Base-by-base conservation (phyloP, 306 rosid genomes). In the Vigna hirtella region DNA sequence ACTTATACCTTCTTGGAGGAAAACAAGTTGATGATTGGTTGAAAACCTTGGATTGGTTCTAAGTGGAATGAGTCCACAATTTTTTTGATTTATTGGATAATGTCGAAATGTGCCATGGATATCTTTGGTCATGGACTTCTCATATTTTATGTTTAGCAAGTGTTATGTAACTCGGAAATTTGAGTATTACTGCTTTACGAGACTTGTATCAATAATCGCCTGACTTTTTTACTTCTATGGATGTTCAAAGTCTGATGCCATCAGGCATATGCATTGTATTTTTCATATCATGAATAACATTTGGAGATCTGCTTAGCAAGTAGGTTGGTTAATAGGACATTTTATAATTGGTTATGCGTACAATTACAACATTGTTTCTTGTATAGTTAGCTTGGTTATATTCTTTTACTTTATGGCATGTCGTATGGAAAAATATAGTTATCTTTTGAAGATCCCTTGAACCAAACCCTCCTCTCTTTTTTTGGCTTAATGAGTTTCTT, bases 21-120 rank as follows among this genome's bases (percentile, higher is more conserved):
- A 49, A 86, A 86, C 88, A 93, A 86, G 87, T 73, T 93, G 71
- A 0, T 93, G 89, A 81, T 93, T 73, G 97, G 96, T 81, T 93
- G 79, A 87, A 76, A 82, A 68, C 56, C 81, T 38, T 15, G 4
- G n/a, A 56, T 73, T 78, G 55, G 52, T 56, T 72, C 62, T 15
- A 40, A 17, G 65, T 61, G 66, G 53, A 24, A 74, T 9, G 72
- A 50, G 74, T 55, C 58, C 11, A 7, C 52, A 47, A 45, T 56
- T 64, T 80, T 80, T 82, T 72, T 59, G 16, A 64, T 87, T 79
- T 51, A 63, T 85, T 80, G 18, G 97, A 85, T 87, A 82, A 84
- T 86, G 88, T 82, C 83, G 82, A 84, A 88, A 89, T 75, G 83
- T 28, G 78, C 76, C 72, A 64, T 76, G 74, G 83, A 76, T 89